phyloP scores from a whole-genome alignment of 768 basidiomycete genomes.

The Panaeolus papilionaceus region DNA sequence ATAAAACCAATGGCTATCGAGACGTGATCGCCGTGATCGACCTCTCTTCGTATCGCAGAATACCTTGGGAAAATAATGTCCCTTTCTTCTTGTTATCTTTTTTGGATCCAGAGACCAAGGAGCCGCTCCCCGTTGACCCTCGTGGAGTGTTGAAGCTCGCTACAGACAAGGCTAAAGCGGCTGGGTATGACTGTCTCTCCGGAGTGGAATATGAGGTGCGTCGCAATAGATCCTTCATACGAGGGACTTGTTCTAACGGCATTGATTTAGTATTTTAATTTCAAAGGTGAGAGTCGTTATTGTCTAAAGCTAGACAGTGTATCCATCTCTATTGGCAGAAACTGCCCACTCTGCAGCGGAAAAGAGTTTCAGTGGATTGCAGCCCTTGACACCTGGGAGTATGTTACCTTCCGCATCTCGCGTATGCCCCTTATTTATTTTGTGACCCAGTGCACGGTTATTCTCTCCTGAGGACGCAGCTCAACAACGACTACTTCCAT shows the following conservation, averaged over 20 bases:
- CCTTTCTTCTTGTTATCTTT: slow-evolving; percentile 96
- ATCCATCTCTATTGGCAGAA: slow-evolving; percentile 52
- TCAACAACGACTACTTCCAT: slow-evolving; percentile 90
- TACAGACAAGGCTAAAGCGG: slow-evolving; percentile 51
- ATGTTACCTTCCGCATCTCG: slow-evolving; percentile 36
- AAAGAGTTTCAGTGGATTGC: slow-evolving; percentile 78
- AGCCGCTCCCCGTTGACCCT: slow-evolving; percentile 84
- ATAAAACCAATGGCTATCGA: slow-evolving; percentile 89
- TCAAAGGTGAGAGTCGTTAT: slow-evolving; percentile 63
- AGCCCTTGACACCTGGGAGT: slow-evolving; percentile 94
- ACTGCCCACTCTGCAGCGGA: slow-evolving; percentile 76
- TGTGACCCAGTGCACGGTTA: slow-evolving; percentile 88
- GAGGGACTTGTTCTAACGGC: not conserved
- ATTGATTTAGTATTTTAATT: slow-evolving; percentile 77
- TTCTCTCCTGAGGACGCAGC: slow-evolving; percentile 87
- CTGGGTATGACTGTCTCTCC: slow-evolving; percentile 72
- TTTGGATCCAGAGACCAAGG: slow-evolving; percentile 82
- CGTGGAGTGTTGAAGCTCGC: slow-evolving; percentile 77
- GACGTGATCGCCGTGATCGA: slow-evolving; percentile 91
- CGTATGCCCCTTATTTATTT: slow-evolving; percentile 13
- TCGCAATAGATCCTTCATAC: slow-evolving; percentile 14
- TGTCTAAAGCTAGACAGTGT: not conserved
- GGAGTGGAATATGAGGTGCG: slow-evolving; percentile 93
- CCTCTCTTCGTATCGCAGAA: slow-evolving; percentile 83
- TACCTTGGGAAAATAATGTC: slow-evolving; percentile 91